Evolutionary conservation across 768 basidiomycete genomes (phyloP), one percentile per base, ranked within the genome.

Genomic region (Naganishia vaughanmartiniae): DNA sequence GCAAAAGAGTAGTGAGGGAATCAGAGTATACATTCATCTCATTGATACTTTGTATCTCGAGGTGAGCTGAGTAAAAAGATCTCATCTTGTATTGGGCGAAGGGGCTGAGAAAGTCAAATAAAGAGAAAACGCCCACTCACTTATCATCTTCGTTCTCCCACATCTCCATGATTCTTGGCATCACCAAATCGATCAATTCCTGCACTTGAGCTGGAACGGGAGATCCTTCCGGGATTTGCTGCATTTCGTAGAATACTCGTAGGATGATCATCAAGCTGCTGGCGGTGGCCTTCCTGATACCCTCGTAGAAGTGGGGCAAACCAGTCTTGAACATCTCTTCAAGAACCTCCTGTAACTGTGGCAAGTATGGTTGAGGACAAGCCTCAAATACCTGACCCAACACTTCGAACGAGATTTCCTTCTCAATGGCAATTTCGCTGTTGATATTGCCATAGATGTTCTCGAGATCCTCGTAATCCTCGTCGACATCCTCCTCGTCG

Each of bases 371-470:
- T 56, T 81, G 82, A 76, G 88, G 87, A 34, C 91, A 92, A 14
- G 90, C 86, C 34, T 87, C 85, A 79, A 98, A 98, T 72, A 99
- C 83, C 42, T 90, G 89, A 72, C 95, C 93, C 73, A 98, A 89
- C 5, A 94, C 92, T 79, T 98, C 94, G 30, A 93, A 92, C 26
- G 96, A 94, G 71, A 97, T 96, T 84, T 99, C 96, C 83, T 99
- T 99, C 85, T 99, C 96, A 68, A 98, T 93, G 53, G 94, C 94
- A 74, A 98, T 89, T 26, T 93, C 94, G 75, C 90, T 92, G 84
- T 93, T 95, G 72, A 94, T 92, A 72, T 93, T 91, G 78, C 93
- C 86, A 82, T 92, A 85, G 82, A 82, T 77, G 51, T 74, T 72
- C 60, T 82, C 81, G 55, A 82, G 74, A 67, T 80, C 81, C 55